phyloP scores from a whole-genome alignment of 2,329 filamentous ascomycete species.

The Colletotrichum godetiae region DNA sequence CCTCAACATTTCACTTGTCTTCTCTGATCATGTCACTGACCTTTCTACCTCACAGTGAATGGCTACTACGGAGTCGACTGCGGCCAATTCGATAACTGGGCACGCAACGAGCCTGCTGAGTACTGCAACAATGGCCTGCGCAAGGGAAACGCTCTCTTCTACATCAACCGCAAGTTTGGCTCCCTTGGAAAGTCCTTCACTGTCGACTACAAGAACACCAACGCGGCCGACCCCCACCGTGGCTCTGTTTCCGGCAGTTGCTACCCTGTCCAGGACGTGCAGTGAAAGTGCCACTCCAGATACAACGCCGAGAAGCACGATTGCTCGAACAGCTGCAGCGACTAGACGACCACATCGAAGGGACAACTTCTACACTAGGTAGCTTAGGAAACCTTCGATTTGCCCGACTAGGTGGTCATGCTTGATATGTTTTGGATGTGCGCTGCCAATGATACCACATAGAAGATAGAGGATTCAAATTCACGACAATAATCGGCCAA shows the following conservation, averaged over 20 bases:
- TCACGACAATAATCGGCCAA: neutral
- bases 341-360: too few relatives aligned
- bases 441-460: neutral
- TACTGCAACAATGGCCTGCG: conserved; percentile 16
- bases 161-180: conserved; percentile 11
- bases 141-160: conserved; percentile 1
- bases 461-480: neutral
- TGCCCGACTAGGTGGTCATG: too few relatives aligned
- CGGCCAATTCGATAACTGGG: conserved; percentile 14
- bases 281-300: conserved; percentile 1
- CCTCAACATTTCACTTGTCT: neutral
- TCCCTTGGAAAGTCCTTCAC: neutral
- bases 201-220: conserved; percentile 3
- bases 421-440: neutral
- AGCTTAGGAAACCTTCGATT: too few relatives aligned
- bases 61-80: conserved; percentile 15
- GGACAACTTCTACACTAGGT: too few relatives aligned
- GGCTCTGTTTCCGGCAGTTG: conserved; percentile 1
- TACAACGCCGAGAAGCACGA: conserved; percentile 11
- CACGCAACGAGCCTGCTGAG: neutral
- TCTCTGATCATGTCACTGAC: neutral
- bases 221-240: neutral
- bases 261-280: neutral
- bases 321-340: neutral
- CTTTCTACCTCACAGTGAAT: neutral